Evolutionary conservation across 192 early-diverging fungal species (phyloP).

Genomic region (Coemansia sp.): DNA sequence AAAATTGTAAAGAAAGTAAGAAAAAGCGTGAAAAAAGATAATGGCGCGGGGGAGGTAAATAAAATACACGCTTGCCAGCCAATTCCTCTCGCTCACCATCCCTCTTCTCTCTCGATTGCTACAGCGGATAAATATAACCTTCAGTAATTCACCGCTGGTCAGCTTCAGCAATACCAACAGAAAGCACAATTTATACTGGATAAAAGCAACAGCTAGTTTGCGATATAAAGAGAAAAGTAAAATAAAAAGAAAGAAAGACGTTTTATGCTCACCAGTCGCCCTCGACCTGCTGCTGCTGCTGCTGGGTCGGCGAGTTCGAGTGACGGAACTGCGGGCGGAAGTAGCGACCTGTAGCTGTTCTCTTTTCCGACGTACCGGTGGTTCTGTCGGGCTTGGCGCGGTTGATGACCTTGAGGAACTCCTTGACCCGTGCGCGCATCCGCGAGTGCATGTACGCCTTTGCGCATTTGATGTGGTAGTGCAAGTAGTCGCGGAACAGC

Average conservation of each 20-base stretch:
- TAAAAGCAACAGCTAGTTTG: background rate
- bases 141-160: background rate
- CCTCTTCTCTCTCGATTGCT: too few relatives aligned
- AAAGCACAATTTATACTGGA: background rate
- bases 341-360: slow-evolving; percentile 60
- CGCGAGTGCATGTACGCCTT: slow-evolving; percentile 99
- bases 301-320: slow-evolving; percentile 21
- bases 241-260: background rate
- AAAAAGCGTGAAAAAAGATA: background rate
- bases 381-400: slow-evolving; percentile 89
- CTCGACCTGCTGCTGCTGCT: slow-evolving; percentile 25
- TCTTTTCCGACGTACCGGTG: slow-evolving; percentile 70
- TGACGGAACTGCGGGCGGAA: slow-evolving; percentile 57
- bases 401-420: slow-evolving; percentile 98
- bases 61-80: too few relatives aligned
- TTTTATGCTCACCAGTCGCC: slow-evolving; percentile 33
- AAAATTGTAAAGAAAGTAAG: background rate
- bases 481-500: slow-evolving; percentile 97
- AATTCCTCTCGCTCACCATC: too few relatives aligned
- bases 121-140: background rate
- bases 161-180: background rate
- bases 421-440: slow-evolving; percentile 92
- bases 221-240: background rate
- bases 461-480: slow-evolving; percentile 99
- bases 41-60: too few relatives aligned